phyloP scores from a whole-genome alignment of 2,329 filamentous ascomycete species.

The Fusarium sp. region DNA sequence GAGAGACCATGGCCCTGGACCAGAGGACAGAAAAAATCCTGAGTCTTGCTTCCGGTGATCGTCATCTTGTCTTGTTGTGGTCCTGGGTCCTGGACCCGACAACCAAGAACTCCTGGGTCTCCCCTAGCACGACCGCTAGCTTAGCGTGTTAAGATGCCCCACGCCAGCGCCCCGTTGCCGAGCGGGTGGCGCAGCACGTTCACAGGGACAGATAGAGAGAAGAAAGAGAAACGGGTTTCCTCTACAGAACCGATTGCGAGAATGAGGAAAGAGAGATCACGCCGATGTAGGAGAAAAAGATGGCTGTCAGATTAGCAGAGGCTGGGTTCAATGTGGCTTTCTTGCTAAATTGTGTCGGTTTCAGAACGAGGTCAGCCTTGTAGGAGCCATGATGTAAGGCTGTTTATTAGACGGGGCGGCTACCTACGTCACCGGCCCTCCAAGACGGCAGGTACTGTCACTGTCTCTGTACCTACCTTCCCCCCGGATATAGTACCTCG shows the following conservation, averaged over 20 bases:
- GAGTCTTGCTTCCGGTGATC: constrained; percentile 1
- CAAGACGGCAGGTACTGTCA: background rate
- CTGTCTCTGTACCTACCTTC: constrained; percentile 9
- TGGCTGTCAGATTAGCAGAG: background rate
- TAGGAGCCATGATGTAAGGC: constrained; percentile 38
- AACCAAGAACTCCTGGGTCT: constrained; percentile 1
- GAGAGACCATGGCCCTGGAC: background rate
- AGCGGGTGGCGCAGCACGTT: constrained; percentile 38
- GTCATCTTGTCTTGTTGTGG: background rate
- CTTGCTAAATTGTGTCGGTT: background rate
- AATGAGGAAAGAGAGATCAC: background rate
- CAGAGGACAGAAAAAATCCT: background rate
- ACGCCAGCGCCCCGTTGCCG: constrained; percentile 35
- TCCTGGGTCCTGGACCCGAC: background rate
- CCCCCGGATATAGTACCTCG: constrained; percentile 19
- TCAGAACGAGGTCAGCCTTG: constrained; percentile 26
- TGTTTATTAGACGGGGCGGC: constrained; percentile 14
- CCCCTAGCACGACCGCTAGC: constrained; percentile 12
- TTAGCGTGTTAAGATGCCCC: constrained; percentile 21
- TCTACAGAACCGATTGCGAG: background rate
- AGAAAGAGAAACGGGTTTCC: constrained; percentile 4
- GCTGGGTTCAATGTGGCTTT: background rate
- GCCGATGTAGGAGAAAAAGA: background rate
- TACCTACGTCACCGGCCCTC: constrained; percentile 34
- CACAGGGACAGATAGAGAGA: constrained; percentile 9